A percentile compares a stretch with the other conserved stretches of the same genome.
Conservation (phyloP, 306 rosid species). For the Vigna trinervia region DNA sequence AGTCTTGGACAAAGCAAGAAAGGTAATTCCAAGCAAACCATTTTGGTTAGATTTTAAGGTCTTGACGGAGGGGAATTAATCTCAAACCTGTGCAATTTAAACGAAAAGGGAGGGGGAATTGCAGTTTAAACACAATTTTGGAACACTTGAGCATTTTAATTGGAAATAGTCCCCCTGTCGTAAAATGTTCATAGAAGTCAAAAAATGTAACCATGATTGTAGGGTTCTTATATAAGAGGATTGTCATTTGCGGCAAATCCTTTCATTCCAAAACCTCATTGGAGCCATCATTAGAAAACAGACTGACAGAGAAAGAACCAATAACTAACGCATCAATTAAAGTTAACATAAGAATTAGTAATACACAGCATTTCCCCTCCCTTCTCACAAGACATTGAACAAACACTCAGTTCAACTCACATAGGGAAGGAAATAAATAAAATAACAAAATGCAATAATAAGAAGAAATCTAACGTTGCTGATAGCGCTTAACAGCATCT, state of each 20-base stretch:
- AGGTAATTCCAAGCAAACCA: too few relatives aligned
- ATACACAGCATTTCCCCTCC: conserved; percentile 13
- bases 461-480: not conserved
- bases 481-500: conserved; percentile 64
- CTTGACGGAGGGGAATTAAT: too few relatives aligned
- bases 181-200: not conserved
- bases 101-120: not conserved
- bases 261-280: too few relatives aligned
- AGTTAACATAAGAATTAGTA: not conserved
- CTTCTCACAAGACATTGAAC: conserved; percentile 49
- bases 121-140: not conserved
- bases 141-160: not conserved
- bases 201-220: not conserved
- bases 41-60: too few relatives aligned
- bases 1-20: too few relatives aligned
- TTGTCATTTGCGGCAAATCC: not conserved
- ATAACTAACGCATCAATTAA: not conserved
- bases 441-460: not conserved
- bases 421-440: not conserved
- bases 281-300: not conserved
- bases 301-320: not conserved
- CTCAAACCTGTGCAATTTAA: not conserved
- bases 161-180: not conserved
- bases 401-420: conserved; percentile 48
- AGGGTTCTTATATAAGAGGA: not conserved